These are phyloP conservation scores for Pythium rhizo-oryzae DNA, from an alignment of 352 stramenopile genomes.

Conservation along the genomic window DNA sequence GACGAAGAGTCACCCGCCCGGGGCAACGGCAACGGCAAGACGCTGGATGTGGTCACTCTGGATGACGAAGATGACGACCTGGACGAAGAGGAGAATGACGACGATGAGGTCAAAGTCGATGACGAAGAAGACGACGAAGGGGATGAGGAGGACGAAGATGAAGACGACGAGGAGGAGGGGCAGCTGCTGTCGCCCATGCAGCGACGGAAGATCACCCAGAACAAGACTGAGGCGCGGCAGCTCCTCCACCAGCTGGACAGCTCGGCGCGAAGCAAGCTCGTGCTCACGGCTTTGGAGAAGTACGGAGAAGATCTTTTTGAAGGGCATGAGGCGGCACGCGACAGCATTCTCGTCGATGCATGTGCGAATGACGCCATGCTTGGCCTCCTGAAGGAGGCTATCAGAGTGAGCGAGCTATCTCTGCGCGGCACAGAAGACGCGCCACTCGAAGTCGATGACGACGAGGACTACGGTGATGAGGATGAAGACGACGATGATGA, in stretches of 20 bases:
- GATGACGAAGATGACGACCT: constrained; percentile 28
- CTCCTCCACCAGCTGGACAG: constrained; percentile 57
- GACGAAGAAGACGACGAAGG: constrained; percentile 26
- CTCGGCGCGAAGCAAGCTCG: constrained; percentile 57
- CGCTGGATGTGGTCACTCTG: constrained; percentile 16
- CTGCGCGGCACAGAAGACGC: constrained; percentile 50
- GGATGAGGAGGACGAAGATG: constrained; percentile 38
- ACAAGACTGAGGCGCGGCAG: constrained; percentile 51
- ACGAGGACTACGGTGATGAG: constrained; percentile 48
- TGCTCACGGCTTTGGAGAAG: constrained; percentile 62
- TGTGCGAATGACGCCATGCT: constrained; percentile 62
- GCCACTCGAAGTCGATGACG: constrained; percentile 61
- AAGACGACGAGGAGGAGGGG: constrained; percentile 34
- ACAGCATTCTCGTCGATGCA: constrained; percentile 64
- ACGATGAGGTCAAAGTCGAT: constrained; percentile 16
- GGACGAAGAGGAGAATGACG: constrained; percentile 36
- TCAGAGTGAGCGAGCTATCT: constrained; percentile 50
- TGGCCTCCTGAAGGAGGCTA: constrained; percentile 56
- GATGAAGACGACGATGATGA: constrained; percentile 41
- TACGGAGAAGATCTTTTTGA: constrained; percentile 71
- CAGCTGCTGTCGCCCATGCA: constrained; percentile 29
- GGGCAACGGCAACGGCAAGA: constrained; percentile 16
- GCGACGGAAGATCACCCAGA: constrained; percentile 43
- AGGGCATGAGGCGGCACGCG: constrained; percentile 56
- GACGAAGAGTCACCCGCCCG: constrained; percentile 15